Conservation (phyloP, 352 stramenopile species). For the Phytopythium delawarense region DNA sequence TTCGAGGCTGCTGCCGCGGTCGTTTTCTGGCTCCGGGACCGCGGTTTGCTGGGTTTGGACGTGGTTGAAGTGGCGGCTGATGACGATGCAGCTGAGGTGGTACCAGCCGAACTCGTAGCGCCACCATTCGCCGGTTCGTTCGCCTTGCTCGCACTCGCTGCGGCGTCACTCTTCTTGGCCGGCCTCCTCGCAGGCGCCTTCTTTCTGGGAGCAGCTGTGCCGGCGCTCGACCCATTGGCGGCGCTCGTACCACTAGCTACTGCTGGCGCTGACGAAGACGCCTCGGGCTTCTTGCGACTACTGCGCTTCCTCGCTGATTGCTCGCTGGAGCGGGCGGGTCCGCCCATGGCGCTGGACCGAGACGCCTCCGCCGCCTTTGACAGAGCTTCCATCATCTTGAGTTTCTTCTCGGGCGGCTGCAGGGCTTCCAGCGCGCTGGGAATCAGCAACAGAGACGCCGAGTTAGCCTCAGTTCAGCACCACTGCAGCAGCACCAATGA, state of each 20-base stretch:
- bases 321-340: slow-evolving; percentile 9
- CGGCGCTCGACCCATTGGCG: not conserved
- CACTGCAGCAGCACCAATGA: not conserved
- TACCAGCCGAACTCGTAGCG: not conserved
- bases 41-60: not conserved
- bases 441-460: not conserved
- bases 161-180: slow-evolving; percentile 9
- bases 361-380: slow-evolving; percentile 23
- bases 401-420: slow-evolving; percentile 34
- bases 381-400: slow-evolving; percentile 28
- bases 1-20: not conserved
- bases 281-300: slow-evolving; percentile 30
- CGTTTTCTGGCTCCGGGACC: slow-evolving; percentile 15
- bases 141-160: not conserved
- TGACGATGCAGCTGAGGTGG: not conserved
- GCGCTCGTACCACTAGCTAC: slow-evolving; percentile 6
- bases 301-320: slow-evolving; percentile 16
- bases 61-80: not conserved
- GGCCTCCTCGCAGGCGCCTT: slow-evolving; percentile 10
- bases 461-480: not conserved
- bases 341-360: slow-evolving; percentile 5
- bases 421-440: slow-evolving; percentile 20
- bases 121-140: slow-evolving; percentile 12
- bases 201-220: slow-evolving; percentile 5
- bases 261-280: slow-evolving; percentile 8